phyloP scores from a whole-genome alignment of 306 rosid species.

The cucumber (Cucumis sativus) region DNA sequence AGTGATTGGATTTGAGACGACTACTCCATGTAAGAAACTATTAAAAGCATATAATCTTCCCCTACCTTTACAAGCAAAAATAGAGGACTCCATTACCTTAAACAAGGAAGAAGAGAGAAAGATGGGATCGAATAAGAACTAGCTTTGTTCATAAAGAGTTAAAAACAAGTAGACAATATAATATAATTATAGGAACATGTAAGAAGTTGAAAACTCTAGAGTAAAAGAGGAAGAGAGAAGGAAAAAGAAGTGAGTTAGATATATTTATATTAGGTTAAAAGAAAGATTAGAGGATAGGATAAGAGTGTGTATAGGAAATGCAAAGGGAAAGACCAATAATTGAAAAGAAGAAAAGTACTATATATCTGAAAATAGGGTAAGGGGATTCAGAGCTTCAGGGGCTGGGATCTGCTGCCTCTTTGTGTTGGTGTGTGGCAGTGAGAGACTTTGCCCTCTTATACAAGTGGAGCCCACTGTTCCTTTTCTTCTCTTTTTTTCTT shows the following conservation, averaged over 20 bases:
- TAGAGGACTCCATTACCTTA: not conserved
- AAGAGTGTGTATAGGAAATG: not conserved
- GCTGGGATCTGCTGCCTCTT: constrained; percentile 2
- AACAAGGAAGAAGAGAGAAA: not conserved
- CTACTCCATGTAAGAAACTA: not conserved
- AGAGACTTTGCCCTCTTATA: not conserved
- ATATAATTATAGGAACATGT: not conserved
- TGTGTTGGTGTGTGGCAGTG: not conserved
- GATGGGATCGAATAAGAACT: not conserved
- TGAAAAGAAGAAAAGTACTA: not conserved
- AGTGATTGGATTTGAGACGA: not conserved
- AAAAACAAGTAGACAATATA: not conserved
- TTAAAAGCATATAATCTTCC: not conserved
- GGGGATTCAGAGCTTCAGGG: not conserved
- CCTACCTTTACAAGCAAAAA: not conserved
- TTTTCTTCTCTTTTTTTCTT: not conserved
- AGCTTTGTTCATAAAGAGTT: not conserved
- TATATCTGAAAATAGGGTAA: not conserved
- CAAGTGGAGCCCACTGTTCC: not conserved
- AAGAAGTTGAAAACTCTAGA: too few relatives aligned
- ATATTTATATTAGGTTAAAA: not conserved
- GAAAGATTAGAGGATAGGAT: not conserved
- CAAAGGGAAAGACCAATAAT: constrained; percentile 1
- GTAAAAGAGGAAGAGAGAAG: not conserved
- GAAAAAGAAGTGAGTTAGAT: not conserved